Conservation (phyloP, 2,329 filamentous ascomycete species). For the Penicillium palitans region DNA sequence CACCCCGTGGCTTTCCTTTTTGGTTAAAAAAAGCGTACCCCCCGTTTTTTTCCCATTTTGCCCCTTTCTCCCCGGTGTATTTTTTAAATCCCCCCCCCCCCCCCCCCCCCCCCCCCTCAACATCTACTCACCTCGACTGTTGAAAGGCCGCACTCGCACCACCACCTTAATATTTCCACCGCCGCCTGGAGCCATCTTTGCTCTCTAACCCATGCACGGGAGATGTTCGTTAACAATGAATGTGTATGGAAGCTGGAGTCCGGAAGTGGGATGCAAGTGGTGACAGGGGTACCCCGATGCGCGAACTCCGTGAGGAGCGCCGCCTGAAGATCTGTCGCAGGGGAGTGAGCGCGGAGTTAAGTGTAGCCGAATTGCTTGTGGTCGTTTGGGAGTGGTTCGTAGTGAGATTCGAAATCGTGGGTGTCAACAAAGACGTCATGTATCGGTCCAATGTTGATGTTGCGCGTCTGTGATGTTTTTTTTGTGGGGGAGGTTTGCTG, state of each 20-base stretch:
- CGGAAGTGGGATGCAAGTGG: slow-evolving; percentile 21
- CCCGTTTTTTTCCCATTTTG: too few species aligned
- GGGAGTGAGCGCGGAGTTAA: background rate
- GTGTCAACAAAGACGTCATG: slow-evolving; percentile 43
- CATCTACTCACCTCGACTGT: slow-evolving; percentile 72
- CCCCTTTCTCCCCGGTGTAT: too few species aligned
- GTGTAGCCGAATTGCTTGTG: background rate
- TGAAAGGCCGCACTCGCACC: slow-evolving; percentile 93
- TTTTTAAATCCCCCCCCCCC: too few species aligned
- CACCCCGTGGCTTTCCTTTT: too few species aligned
- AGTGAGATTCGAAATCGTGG: slow-evolving; percentile 20
- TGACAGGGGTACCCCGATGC: slow-evolving; percentile 29
- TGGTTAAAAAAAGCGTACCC: too few species aligned
- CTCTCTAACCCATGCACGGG: slow-evolving; percentile 40
- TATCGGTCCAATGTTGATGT: slow-evolving; percentile 24
- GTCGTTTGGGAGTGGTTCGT: slow-evolving; percentile 12
- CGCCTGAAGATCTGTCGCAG: slow-evolving; percentile 24
- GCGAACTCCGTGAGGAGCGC: slow-evolving; percentile 38
- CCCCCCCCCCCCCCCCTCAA: background rate
- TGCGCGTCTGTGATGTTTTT: slow-evolving; percentile 18
- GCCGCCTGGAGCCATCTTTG: slow-evolving; percentile 66
- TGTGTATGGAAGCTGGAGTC: slow-evolving; percentile 15
- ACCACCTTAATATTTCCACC: slow-evolving; percentile 99
- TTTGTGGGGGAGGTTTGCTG: slow-evolving; percentile 16
- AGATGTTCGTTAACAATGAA: slow-evolving; percentile 15